Conservation (phyloP, 306 rosid genomes). For the Betula pendula region DNA sequence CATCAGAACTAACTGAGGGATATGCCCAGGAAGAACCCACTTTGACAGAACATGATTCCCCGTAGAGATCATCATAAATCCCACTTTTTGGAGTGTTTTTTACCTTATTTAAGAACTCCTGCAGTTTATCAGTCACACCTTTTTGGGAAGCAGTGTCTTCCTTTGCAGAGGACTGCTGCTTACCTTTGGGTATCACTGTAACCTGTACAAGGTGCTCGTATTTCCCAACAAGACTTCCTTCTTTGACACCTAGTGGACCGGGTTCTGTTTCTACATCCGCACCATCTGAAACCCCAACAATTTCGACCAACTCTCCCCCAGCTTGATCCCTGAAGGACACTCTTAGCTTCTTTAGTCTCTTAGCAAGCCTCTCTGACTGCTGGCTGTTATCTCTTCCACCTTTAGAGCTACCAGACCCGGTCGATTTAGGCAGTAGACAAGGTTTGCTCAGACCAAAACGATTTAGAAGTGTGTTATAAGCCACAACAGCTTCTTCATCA, state of each 20-base stretch:
- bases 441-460: conserved; percentile 73
- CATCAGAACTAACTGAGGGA: conserved; percentile 47
- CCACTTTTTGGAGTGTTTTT: conserved; percentile 65
- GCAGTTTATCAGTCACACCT: conserved; percentile 93
- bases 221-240: conserved; percentile 97
- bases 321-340: conserved; percentile 92
- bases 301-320: conserved; percentile 87
- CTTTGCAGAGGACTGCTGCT: conserved; percentile 60
- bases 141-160: conserved; percentile 63
- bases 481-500: conserved; percentile 86
- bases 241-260: conserved; percentile 94
- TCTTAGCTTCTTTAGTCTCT: conserved; percentile 71
- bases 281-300: conserved; percentile 94
- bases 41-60: conserved; percentile 76
- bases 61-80: conserved; percentile 88
- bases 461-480: conserved; percentile 82
- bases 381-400: conserved; percentile 33
- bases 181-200: conserved; percentile 90
- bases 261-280: conserved; percentile 93
- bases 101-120: conserved; percentile 81
- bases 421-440: conserved; percentile 45
- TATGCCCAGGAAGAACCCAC: conserved; percentile 96
- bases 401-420: conserved; percentile 38
- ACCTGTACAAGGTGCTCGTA: conserved; percentile 89
- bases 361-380: conserved; percentile 61